Conservation (phyloP, 495 filamentous ascomycete genomes). For the Neurospora terricola region DNA sequence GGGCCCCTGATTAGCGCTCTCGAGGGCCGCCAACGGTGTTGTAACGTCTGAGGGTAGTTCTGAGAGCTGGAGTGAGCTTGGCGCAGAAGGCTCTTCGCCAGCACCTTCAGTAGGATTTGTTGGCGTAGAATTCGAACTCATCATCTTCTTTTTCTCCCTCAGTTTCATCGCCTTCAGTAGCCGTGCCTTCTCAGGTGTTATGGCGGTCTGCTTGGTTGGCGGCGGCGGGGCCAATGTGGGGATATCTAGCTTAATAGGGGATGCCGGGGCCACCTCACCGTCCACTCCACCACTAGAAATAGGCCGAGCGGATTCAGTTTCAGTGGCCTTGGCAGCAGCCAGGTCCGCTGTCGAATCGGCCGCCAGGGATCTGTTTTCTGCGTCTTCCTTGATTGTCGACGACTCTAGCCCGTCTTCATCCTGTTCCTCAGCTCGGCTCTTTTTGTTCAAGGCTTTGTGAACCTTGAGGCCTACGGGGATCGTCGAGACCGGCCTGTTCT, state of each 20-base stretch:
- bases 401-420: slow-evolving; percentile 17
- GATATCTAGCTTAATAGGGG: slow-evolving; percentile 33
- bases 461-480: slow-evolving; percentile 48
- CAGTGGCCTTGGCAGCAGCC: slow-evolving; percentile 10
- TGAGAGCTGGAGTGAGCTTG: slow-evolving; percentile 6
- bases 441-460: slow-evolving; percentile 30
- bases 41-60: slow-evolving; percentile 3
- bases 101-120: slow-evolving; percentile 2
- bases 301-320: slow-evolving; percentile 22
- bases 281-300: slow-evolving; percentile 29
- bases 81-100: slow-evolving; percentile 8
- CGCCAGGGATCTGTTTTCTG: slow-evolving; percentile 7
- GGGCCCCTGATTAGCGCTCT: background rate
- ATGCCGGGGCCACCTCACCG: slow-evolving; percentile 44
- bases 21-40: background rate
- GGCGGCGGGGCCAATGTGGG: slow-evolving; percentile 20
- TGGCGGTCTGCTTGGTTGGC: slow-evolving; percentile 42
- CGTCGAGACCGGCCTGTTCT: slow-evolving; percentile 62
- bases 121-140: slow-evolving; percentile 12
- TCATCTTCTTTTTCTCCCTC: slow-evolving; percentile 65
- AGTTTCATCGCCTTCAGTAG: slow-evolving; percentile 91
- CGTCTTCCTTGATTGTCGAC: slow-evolving; percentile 17
- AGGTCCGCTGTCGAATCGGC: slow-evolving; percentile 10
- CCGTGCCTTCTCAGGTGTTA: slow-evolving; percentile 82
- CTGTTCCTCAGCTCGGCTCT: slow-evolving; percentile 26